Base-by-base conservation (phyloP, 163 green algal genomes). In the Scenedesmus sp. region DNA sequence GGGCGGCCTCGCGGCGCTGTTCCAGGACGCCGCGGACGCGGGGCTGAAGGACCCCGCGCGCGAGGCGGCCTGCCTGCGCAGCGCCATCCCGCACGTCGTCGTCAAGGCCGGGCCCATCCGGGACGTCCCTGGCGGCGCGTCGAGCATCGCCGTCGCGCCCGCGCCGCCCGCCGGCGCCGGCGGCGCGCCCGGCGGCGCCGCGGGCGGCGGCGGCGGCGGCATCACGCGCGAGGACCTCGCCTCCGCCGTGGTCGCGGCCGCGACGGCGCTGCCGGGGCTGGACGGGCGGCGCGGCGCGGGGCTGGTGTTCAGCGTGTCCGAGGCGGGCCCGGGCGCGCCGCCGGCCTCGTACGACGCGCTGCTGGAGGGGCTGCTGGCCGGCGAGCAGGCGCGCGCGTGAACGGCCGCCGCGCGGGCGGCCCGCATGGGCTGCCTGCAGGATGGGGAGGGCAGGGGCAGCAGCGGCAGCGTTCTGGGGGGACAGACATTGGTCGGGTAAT, bases 81-180 rank as follows among this genome's bases (percentile, higher is more conserved):
- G 70, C 44, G 69, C 48, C 50, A 58, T 83, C 18, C 79, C 83
- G 1, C 63, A 71, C 33, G 70, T 72, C 6, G 66, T 84, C 17
- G 70, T 88, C 28, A 73, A 70, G 33, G 57, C 65, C 10, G 78
- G 75, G 47, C 39, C 39, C 14, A 82, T 87, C 1, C n/a, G 48
- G 13, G 63, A 87, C 45, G 28, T 57, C n/a, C 76, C 82, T 28
- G 82, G 82, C 22, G 76, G 65, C 45, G 70, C 13, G 22, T 72
- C 42, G 44, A 65, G 24, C 5, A 57, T 81, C 36, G 17, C 7
- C 2, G 36, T 83, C 6, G 26, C 14, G 47, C 45, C 53, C 9
- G 42, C 47, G 24, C 17, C 15, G 17, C 5, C 26, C 6, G 51
- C 29, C 17, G 44, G 71, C 71, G 60, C 45, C 45, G 51, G 72